Conservation (phyloP, 1,284 basidiomycete genomes). For the Hemileia vastatrix region DNA sequence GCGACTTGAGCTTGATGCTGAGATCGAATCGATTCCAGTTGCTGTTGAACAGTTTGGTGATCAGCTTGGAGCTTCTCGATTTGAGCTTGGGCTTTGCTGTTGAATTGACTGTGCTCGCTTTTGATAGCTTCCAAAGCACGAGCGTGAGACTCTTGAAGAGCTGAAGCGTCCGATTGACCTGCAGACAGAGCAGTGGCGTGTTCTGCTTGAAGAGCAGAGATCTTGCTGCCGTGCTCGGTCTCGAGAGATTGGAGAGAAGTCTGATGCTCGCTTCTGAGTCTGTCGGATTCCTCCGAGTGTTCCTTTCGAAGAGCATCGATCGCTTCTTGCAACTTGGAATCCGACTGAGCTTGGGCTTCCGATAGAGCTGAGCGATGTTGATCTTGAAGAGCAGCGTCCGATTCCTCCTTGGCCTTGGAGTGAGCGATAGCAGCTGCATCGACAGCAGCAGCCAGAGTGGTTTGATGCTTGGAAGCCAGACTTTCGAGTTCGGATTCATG, state of each 20-base stretch:
- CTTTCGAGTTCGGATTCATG: background rate
- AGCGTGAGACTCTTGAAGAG: background rate
- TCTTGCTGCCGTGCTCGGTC: background rate
- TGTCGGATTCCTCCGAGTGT: too few species aligned
- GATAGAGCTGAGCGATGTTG: background rate
- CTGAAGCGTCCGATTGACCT: background rate
- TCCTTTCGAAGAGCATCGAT: background rate
- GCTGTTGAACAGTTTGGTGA: background rate
- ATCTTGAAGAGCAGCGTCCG: background rate
- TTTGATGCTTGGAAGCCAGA: background rate
- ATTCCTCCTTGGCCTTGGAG: slow-evolving; percentile 10
- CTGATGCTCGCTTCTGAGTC: slow-evolving; percentile 9
- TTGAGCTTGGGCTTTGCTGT: background rate
- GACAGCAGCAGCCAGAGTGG: slow-evolving; percentile 1
- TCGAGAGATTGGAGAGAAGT: background rate
- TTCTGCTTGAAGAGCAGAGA: background rate
- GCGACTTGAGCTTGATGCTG: slow-evolving; percentile 3
- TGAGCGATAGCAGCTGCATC: slow-evolving; percentile 8
- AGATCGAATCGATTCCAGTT: background rate
- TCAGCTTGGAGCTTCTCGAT: background rate
- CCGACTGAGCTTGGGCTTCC: background rate
- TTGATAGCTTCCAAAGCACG: background rate
- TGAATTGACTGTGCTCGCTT: slow-evolving; percentile 1
- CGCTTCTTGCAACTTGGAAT: background rate
- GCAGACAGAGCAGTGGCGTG: slow-evolving; percentile 8